Evolutionary conservation across 495 filamentous ascomycete genomes (phyloP), one percentile per base, ranked within the genome.

Genomic region (Neurospora intermedia): DNA sequence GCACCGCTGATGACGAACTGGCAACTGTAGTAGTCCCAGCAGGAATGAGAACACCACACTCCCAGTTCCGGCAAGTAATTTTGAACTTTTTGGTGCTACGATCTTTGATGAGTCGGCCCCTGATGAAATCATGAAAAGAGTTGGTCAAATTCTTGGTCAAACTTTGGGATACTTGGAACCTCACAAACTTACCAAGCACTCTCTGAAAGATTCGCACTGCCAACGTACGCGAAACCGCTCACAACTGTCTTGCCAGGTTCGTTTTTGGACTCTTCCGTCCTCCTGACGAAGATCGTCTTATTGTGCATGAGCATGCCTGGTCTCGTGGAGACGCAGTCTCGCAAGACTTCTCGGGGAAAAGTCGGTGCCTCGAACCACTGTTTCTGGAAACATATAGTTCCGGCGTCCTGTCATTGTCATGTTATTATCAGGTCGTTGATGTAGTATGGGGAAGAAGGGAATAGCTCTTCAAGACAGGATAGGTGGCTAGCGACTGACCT

Each of bases 41-140:
- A 1, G 88, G 89, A 13, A 97, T 74, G 3, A 99, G 38, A 0
- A 99, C 94, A 4, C 96, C 96, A 75, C 94, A 98, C 81, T 99
- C 96, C 96, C 96, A 99, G 80, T 98, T 99, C 15, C 92, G 89
- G 78, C 91, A 93, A 72, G 89, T 96, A 23, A 98, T 81, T 76
- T 94, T 97, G 0, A 88, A 87, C 27, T 82, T 74, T 69, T 90
- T 90, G 0, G 86, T 91, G 1, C 74, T 78, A 43, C 85, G 87
- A 70, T 95, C 92, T 71, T 90, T 88, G 46, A 89, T 85, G 3
- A 96, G 82, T 39, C 89, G 90, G 5, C 76, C 77, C 78, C 80
- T 78, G 46, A 46, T 11, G 18, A 41, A 35, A 69, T 23, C 42
- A 43, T 40, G 41, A 72, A 40, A 31, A 71, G 23, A 1, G n/a